Evolutionary conservation across 352 stramenopile species (phyloP).

Genomic region (Plasmopara viticola): DNA sequence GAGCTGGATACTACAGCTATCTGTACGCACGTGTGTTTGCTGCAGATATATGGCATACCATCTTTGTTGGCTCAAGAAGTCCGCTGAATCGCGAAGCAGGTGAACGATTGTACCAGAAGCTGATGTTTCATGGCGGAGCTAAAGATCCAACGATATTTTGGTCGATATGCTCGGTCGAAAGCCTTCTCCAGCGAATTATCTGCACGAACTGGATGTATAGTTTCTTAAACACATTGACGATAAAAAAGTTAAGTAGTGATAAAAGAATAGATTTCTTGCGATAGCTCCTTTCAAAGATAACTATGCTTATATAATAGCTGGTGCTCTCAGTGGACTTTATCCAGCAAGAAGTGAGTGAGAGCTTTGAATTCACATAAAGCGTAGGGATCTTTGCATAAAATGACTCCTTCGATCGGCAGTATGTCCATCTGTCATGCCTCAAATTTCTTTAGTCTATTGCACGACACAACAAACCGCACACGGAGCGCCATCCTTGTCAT

Average conservation of each 20-base stretch:
- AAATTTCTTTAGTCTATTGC: constrained; percentile 36
- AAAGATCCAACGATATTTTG: constrained; percentile 83
- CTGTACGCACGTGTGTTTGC: constrained; percentile 88
- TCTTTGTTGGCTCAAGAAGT: constrained; percentile 47
- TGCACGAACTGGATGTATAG: constrained; percentile 64
- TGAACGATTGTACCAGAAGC: constrained; percentile 51
- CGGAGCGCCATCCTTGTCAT: constrained; percentile 37
- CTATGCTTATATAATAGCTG: constrained; percentile 30
- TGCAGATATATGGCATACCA: constrained; percentile 78
- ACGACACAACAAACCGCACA: constrained; percentile 67
- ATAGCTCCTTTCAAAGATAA: constrained; percentile 19
- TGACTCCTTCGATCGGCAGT: neutral
- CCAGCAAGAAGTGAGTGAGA: constrained; percentile 12
- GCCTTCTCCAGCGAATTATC: constrained; percentile 54
- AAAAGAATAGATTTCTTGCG: constrained; percentile 29
- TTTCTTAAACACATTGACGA: no score
- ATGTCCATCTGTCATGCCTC: no score
- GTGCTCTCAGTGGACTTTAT: neutral
- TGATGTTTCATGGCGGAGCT: constrained; percentile 83
- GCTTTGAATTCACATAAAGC: constrained; percentile 9
- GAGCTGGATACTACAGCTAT: constrained; percentile 90
- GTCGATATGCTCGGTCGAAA: constrained; percentile 51
- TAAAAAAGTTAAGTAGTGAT: constrained; percentile 14
- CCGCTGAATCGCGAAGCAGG: constrained; percentile 59
- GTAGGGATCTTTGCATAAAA: neutral